Conservation (phyloP, 2,329 filamentous ascomycete species). For the Trematosphaeria pertusa region DNA sequence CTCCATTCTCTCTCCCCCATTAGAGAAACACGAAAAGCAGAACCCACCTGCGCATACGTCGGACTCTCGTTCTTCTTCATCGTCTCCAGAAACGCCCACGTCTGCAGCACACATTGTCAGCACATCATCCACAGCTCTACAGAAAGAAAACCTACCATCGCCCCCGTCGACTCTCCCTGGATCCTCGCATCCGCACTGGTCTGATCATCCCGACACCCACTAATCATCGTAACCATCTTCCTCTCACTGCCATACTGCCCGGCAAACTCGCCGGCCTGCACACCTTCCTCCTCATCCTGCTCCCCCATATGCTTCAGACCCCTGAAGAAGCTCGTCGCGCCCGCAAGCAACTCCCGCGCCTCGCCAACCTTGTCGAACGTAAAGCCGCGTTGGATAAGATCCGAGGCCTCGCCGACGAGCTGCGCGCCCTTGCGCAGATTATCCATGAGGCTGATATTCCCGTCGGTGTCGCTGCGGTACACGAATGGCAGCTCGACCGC, state of each 20-base stretch:
- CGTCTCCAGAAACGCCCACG: constrained; percentile 55
- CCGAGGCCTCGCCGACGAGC: constrained; percentile 58
- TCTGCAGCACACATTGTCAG: constrained; percentile 19
- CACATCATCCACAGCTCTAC: background rate
- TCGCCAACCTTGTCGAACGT: constrained; percentile 58
- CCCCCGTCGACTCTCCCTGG: constrained; percentile 51
- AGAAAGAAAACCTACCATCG: constrained; percentile 41
- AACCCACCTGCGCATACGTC: constrained; percentile 50
- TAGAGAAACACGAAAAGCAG: background rate
- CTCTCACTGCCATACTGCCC: constrained; percentile 55
- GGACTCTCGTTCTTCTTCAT: constrained; percentile 48
- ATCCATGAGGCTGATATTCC: constrained; percentile 63
- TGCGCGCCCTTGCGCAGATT: constrained; percentile 60
- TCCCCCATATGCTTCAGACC: constrained; percentile 56
- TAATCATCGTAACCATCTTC: constrained; percentile 60
- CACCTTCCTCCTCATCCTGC: constrained; percentile 53
- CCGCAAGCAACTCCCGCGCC: constrained; percentile 60
- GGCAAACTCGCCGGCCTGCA: constrained; percentile 46
- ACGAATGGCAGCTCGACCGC: constrained; percentile 66
- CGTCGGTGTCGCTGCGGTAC: constrained; percentile 63
- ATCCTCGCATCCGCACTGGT: constrained; percentile 59
- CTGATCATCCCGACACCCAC: constrained; percentile 59
- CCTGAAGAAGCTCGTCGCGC: constrained; percentile 62
- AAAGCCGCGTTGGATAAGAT: constrained; percentile 60
- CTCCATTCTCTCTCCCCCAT: background rate